Conservation (phyloP, 2,329 filamentous ascomycete genomes). For the Didymellaceae sp. region DNA sequence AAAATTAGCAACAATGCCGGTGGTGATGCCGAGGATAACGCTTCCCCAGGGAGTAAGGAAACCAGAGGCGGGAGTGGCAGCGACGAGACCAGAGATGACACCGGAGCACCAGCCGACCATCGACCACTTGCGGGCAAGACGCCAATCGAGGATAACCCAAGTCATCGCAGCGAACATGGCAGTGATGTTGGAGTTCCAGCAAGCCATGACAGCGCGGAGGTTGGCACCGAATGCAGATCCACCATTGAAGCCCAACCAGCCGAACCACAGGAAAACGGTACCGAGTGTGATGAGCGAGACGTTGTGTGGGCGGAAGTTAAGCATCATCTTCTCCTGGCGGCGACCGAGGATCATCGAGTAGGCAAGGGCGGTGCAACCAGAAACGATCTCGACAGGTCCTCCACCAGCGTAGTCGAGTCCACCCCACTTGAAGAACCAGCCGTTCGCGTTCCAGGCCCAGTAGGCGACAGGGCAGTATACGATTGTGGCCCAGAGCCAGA, state of each 20-base stretch:
- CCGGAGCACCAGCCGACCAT: slow-evolving; percentile 94
- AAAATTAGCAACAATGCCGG: slow-evolving; percentile 78
- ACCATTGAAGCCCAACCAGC: slow-evolving; percentile 98
- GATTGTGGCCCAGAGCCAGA: slow-evolving; percentile 93
- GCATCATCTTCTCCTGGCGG: slow-evolving; percentile 98
- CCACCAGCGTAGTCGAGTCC: slow-evolving; percentile 96
- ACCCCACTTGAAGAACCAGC: slow-evolving; percentile 89
- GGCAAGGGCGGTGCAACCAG: slow-evolving; percentile 88
- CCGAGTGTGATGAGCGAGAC: slow-evolving; percentile 96
- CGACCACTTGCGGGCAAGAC: slow-evolving; percentile 92
- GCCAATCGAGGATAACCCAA: slow-evolving; percentile 96
- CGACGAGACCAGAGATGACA: slow-evolving; percentile 83
- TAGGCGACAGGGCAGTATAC: slow-evolving; percentile 97
- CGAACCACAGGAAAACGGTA: slow-evolving; percentile 96
- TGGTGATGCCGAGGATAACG: slow-evolving; percentile 65
- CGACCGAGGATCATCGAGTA: slow-evolving; percentile 96
- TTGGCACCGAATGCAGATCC: slow-evolving; percentile 94
- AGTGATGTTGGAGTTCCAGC: slow-evolving; percentile 96
- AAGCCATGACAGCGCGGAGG: slow-evolving; percentile 91
- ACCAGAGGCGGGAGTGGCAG: slow-evolving; percentile 83
- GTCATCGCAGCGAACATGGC: slow-evolving; percentile 91
- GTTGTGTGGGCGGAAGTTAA: slow-evolving; percentile 99
- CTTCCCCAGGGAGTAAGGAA: slow-evolving; percentile 74
- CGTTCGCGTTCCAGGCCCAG: slow-evolving; percentile 96
- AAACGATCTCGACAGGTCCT: slow-evolving; percentile 95